A percentile compares a stretch with the other conserved stretches of the same genome.
Conservation (phyloP, 257 asterid species). For the Plantago ovata region DNA sequence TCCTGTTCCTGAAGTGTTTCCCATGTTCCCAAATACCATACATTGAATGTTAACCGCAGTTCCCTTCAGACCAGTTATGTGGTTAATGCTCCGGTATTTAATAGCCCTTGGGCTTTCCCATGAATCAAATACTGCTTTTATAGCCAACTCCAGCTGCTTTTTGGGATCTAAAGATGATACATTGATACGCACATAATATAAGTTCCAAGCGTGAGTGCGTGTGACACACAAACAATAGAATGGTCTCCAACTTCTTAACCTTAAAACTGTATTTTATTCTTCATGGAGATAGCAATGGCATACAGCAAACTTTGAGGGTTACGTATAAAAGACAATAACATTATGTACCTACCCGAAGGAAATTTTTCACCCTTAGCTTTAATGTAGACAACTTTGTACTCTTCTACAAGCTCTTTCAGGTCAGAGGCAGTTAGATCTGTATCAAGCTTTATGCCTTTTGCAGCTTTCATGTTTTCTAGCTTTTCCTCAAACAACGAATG, state of each 20-base stretch:
- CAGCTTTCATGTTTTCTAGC: constrained; percentile 54
- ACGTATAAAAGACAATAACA: no score
- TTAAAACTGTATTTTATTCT: no score
- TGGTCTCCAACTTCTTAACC: no score
- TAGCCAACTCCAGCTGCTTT: constrained; percentile 78
- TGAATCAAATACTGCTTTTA: constrained; percentile 86
- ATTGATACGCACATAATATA: neutral
- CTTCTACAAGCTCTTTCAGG: constrained; percentile 79
- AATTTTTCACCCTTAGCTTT: constrained; percentile 76
- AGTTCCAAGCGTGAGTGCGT: no score
- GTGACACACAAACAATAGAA: no score
- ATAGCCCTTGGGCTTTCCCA: constrained; percentile 96
- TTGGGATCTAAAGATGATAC: constrained; percentile 57
- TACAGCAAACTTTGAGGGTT: no score
- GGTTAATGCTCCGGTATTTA: constrained; percentile 78
- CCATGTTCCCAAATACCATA: constrained; percentile 99
- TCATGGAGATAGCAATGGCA: no score
- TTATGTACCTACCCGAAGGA: constrained; percentile 60
- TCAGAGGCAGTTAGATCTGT: constrained; percentile 81
- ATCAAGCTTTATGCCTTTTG: constrained; percentile 59
- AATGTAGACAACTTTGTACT: constrained; percentile 71
- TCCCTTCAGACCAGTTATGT: constrained; percentile 84
- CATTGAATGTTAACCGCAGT: constrained; percentile 95
- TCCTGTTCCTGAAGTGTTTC: constrained; percentile 93
- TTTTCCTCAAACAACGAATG: constrained; percentile 83